A percentile compares a stretch with the other conserved stretches of the same genome.
Evolutionary conservation across 2,329 filamentous ascomycete genomes (phyloP).

Genomic region (Cyphellophora attinorum): DNA sequence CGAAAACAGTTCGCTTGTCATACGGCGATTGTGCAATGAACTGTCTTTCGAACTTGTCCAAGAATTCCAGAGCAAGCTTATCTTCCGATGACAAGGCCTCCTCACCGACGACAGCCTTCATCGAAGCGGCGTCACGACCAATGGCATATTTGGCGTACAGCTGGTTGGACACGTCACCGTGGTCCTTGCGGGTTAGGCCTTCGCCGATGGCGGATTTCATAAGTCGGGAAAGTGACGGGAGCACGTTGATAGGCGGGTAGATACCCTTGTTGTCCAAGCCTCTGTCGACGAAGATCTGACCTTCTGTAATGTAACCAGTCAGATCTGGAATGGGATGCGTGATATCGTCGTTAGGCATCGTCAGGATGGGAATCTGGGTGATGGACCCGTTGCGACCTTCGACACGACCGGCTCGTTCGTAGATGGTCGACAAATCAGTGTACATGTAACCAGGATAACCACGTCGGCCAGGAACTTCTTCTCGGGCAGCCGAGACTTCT

Average conservation of each 20-base stretch:
- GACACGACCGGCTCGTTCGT: conserved; percentile 97
- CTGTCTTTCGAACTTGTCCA: conserved; percentile 94
- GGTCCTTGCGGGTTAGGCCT: conserved; percentile 90
- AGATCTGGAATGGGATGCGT: conserved; percentile 98
- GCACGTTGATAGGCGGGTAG: conserved; percentile 97
- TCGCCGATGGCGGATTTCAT: conserved; percentile 99
- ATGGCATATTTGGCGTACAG: conserved; percentile 99
- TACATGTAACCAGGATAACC: conserved; percentile 99
- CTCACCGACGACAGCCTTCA: conserved; percentile 99
- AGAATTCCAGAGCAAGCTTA: conserved; percentile 93
- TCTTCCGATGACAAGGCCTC: conserved; percentile 92
- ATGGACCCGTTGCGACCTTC: conserved; percentile 95
- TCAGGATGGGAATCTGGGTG: conserved; percentile 96
- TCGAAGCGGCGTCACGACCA: conserved; percentile 88
- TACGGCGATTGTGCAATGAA: conserved; percentile 91
- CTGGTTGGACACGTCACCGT: conserved; percentile 98
- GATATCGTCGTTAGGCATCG: conserved; percentile 99
- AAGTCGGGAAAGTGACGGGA: conserved; percentile 94
- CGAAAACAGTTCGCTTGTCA: conserved; percentile 82
- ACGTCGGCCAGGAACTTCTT: conserved; percentile 98
- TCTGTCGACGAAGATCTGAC: conserved; percentile 95
- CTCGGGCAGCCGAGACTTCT: conserved; percentile 94
- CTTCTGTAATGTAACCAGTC: conserved; percentile 98
- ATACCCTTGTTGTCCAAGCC: conserved; percentile 91
- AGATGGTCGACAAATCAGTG: conserved; percentile 99